Evolutionary conservation across 768 basidiomycete species (phyloP).

Genomic region (Mrakia gelida): DNA sequence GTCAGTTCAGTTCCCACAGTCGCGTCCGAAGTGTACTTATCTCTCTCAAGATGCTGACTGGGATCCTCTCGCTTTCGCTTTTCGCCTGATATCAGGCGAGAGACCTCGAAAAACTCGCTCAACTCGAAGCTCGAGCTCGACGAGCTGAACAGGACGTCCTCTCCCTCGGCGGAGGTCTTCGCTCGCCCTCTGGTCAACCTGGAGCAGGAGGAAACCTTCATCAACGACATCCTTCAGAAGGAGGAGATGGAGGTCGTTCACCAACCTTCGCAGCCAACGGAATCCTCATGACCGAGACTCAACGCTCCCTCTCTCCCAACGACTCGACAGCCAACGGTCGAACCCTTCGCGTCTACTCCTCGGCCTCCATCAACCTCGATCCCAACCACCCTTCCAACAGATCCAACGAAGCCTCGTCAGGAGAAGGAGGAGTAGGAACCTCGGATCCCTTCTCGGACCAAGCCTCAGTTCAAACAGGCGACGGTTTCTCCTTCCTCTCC

Average conservation of each 20-base stretch:
- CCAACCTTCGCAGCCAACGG: slow-evolving; percentile 1
- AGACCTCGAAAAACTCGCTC: slow-evolving; percentile 22
- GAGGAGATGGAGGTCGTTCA: slow-evolving; percentile 11
- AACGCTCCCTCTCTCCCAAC: not conserved
- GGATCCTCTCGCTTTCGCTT: not conserved
- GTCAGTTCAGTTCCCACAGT: no score
- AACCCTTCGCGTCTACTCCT: slow-evolving; percentile 23
- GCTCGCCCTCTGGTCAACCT: slow-evolving; percentile 11
- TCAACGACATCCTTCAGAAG: slow-evolving; percentile 23
- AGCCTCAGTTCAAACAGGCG: slow-evolving; percentile 22
- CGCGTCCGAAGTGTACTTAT: no score
- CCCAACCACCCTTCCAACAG: slow-evolving; percentile 21
- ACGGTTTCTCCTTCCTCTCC: slow-evolving; percentile 23
- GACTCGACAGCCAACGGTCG: slow-evolving; percentile 17
- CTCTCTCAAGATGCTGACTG: no score
- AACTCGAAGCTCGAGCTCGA: slow-evolving; percentile 30
- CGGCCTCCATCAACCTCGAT: slow-evolving; percentile 30
- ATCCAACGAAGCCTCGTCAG: not conserved
- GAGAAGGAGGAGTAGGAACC: not conserved
- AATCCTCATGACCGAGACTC: slow-evolving; percentile 3
- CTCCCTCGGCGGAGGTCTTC: slow-evolving; percentile 22
- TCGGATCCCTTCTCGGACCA: slow-evolving; percentile 31
- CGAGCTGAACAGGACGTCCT: slow-evolving; percentile 28
- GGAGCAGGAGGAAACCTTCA: not conserved
- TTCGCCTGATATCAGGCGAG: slow-evolving; percentile 11